phyloP scores from a whole-genome alignment of 2,329 filamentous ascomycete species.

The Aureobasidium sp. region DNA sequence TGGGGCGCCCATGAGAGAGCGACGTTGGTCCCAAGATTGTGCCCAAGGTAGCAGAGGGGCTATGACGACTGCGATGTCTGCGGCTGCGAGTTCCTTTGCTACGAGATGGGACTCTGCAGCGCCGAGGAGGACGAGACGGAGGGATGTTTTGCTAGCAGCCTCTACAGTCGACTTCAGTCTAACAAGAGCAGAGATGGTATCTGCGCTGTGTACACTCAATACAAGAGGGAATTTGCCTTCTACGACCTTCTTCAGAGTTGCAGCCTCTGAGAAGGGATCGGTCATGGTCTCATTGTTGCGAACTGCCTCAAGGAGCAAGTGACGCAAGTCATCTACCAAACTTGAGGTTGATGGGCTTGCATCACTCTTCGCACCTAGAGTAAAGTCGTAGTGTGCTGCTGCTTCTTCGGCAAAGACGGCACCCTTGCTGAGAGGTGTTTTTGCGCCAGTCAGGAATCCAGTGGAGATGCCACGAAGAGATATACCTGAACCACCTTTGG shows the following conservation, averaged over 20 bases:
- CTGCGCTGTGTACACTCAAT: conserved; percentile 54
- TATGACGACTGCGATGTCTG: conserved; percentile 52
- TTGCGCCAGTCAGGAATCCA: conserved; percentile 29
- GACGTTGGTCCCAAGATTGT: conserved; percentile 52
- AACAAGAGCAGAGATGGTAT: conserved; percentile 53
- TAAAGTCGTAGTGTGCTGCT: conserved; percentile 44
- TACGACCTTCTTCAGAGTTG: conserved; percentile 48
- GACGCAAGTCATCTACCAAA: conserved; percentile 44
- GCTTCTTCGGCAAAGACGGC: conserved; percentile 34
- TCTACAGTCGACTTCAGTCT: conserved; percentile 52
- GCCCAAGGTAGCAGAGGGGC: conserved; percentile 51
- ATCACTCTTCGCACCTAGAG: conserved; percentile 37
- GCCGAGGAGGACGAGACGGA: conserved; percentile 53
- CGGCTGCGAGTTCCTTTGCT: conserved; percentile 49
- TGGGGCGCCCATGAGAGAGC: conserved; percentile 55
- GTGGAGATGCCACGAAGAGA: conserved; percentile 31
- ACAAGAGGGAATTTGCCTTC: conserved; percentile 47
- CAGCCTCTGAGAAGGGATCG: conserved; percentile 38
- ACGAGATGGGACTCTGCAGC: conserved; percentile 56
- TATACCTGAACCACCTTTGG: conserved; percentile 17
- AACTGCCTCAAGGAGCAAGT: conserved; percentile 47
- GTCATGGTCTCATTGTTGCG: conserved; percentile 29
- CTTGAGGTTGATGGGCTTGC: conserved; percentile 46
- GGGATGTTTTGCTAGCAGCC: conserved; percentile 26
- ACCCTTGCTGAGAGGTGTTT: conserved; percentile 26